These are phyloP conservation scores for Alternaria longipes DNA, from an alignment of 2,329 filamentous ascomycete species.

Conservation along the genomic window DNA sequence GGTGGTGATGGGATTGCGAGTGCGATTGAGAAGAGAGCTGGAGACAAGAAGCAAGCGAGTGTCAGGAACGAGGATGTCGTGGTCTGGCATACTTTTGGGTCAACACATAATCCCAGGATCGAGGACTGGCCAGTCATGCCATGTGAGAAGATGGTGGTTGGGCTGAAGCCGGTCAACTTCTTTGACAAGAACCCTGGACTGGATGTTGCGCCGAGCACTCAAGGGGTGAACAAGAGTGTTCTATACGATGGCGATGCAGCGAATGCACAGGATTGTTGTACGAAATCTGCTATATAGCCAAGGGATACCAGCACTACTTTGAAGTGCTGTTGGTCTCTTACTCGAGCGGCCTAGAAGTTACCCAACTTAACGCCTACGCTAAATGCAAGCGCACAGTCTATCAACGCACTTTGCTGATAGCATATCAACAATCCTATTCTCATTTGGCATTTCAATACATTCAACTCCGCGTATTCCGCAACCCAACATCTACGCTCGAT, in stretches of 20 bases:
- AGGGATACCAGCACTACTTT: not conserved
- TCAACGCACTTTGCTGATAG: not conserved
- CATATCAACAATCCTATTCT: not conserved
- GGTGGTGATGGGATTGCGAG: slow-evolving; percentile 38
- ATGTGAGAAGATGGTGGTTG: slow-evolving; percentile 35
- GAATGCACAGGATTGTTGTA: not conserved
- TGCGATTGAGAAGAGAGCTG: slow-evolving; percentile 6
- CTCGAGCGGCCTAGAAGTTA: not conserved
- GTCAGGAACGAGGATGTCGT: slow-evolving; percentile 39
- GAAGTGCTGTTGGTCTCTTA: not conserved
- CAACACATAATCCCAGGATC: slow-evolving; percentile 40
- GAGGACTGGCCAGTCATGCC: slow-evolving; percentile 48
- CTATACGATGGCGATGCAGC: slow-evolving; percentile 4
- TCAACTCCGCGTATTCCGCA: not conserved
- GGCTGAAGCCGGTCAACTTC: slow-evolving; percentile 38
- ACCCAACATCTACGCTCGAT: not conserved
- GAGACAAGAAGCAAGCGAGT: slow-evolving; percentile 1
- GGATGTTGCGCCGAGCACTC: slow-evolving; percentile 29
- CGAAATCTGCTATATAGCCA: not conserved
- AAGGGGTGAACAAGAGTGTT: slow-evolving; percentile 31
- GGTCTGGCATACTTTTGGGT: slow-evolving; percentile 43
- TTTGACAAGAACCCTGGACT: slow-evolving; percentile 36
- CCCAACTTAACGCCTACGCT: not conserved
- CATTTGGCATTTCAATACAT: not conserved
- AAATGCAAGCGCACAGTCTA: not conserved